phyloP scores from a whole-genome alignment of 1,284 basidiomycete genomes.

The Trametes pubescens region DNA sequence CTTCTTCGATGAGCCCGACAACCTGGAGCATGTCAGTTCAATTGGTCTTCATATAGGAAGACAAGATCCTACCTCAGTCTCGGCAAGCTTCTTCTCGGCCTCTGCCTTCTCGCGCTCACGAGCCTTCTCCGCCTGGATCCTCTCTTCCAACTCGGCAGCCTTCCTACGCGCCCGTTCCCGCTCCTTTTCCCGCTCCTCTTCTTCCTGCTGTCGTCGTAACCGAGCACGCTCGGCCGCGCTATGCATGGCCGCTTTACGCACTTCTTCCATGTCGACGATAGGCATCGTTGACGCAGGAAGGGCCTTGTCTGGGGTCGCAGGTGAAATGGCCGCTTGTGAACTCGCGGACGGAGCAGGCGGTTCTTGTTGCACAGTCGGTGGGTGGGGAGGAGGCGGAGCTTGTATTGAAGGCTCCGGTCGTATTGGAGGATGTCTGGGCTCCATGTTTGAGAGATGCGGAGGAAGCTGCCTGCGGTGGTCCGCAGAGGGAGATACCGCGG shows the following conservation, averaged over 20 bases:
- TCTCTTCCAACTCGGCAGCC: slow-evolving; percentile 85
- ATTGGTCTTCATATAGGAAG: not conserved
- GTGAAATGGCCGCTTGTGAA: slow-evolving; percentile 26
- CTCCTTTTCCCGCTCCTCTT: slow-evolving; percentile 85
- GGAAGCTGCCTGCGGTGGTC: slow-evolving; percentile 49
- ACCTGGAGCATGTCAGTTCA: slow-evolving; percentile 40
- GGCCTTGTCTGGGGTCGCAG: slow-evolving; percentile 42
- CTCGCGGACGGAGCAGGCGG: slow-evolving; percentile 25
- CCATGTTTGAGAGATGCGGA: slow-evolving; percentile 31
- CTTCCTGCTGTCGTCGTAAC: slow-evolving; percentile 82
- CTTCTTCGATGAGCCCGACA: slow-evolving; percentile 56
- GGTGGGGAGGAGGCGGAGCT: slow-evolving; percentile 7
- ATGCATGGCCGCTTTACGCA: slow-evolving; percentile 88
- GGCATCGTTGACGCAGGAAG: slow-evolving; percentile 45
- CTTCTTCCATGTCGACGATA: slow-evolving; percentile 72
- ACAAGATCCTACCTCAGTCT: slow-evolving; percentile 36
- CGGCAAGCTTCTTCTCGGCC: slow-evolving; percentile 28
- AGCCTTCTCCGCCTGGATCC: slow-evolving; percentile 58
- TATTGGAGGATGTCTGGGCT: slow-evolving; percentile 17
- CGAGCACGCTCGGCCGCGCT: slow-evolving; percentile 88
- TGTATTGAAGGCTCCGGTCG: slow-evolving; percentile 13
- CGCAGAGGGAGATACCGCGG: slow-evolving; percentile 18
- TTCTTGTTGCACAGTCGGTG: slow-evolving; percentile 8
- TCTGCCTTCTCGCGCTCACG: slow-evolving; percentile 29
- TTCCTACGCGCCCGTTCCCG: slow-evolving; percentile 87